Percentiles rank a stretch among this genome's conserved stretches.
phyloP scores from a whole-genome alignment of 1,284 basidiomycete species.

The Caloboletus firmus region DNA sequence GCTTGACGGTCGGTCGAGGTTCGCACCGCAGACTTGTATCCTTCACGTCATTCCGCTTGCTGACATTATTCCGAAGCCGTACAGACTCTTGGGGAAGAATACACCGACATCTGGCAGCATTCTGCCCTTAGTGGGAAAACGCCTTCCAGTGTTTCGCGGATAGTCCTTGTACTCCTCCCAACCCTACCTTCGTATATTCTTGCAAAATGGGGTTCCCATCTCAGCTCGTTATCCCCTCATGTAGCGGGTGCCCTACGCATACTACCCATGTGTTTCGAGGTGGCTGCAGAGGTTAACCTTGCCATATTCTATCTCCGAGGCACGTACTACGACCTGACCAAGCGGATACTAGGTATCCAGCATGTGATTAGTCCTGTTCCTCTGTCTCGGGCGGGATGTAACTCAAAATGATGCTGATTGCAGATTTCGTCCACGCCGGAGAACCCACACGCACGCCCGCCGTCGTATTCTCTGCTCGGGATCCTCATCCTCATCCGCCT shows the following conservation, averaged over 20 bases:
- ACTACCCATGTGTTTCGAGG: slow-evolving; percentile 51
- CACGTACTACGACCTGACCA: slow-evolving; percentile 73
- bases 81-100: slow-evolving; percentile 89
- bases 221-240: slow-evolving; percentile 37
- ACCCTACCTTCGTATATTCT: slow-evolving; percentile 62
- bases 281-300: slow-evolving; percentile 72
- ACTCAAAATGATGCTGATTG: slow-evolving; percentile 3
- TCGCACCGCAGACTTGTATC: slow-evolving; percentile 16
- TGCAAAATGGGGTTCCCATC: slow-evolving; percentile 46
- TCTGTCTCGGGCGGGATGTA: neutral
- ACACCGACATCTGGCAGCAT: slow-evolving; percentile 82
- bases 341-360: slow-evolving; percentile 68
- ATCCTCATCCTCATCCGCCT: slow-evolving; percentile 73
- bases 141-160: slow-evolving; percentile 47
- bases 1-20: slow-evolving; percentile 78
- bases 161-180: slow-evolving; percentile 64
- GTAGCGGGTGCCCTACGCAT: slow-evolving; percentile 42
- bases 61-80: slow-evolving; percentile 46
- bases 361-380: slow-evolving; percentile 54
- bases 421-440: slow-evolving; percentile 74
- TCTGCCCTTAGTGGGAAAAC: slow-evolving; percentile 41
- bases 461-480: slow-evolving; percentile 85
- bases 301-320: slow-evolving; percentile 82
- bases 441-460: slow-evolving; percentile 68
- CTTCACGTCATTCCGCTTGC: slow-evolving; percentile 1